Conservation (phyloP, 1,139 yeast genomes). For the Nakaseomyces delphensis region DNA sequence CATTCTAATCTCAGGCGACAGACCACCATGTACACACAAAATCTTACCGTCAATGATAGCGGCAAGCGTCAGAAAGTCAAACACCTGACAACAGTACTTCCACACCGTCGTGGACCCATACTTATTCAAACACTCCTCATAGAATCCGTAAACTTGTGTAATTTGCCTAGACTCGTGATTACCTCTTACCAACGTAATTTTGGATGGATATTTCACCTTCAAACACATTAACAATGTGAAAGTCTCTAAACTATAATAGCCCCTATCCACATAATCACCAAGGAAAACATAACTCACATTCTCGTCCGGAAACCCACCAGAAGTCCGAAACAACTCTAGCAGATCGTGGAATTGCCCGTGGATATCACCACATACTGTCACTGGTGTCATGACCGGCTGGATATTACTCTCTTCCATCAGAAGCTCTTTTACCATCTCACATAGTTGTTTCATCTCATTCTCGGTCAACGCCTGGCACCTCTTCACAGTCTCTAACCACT, state of each 20-base stretch:
- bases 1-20: conserved; percentile 96
- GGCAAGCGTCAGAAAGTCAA: conserved; percentile 84
- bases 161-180: conserved; percentile 93
- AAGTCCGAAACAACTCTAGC: conserved; percentile 79
- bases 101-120: conserved; percentile 96
- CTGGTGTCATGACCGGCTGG: conserved; percentile 94
- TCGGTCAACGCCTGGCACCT: conserved; percentile 86
- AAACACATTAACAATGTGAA: conserved; percentile 85
- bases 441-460: conserved; percentile 89
- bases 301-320: conserved; percentile 86
- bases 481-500: conserved; percentile 89
- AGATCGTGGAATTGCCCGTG: conserved; percentile 97
- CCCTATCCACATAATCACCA: conserved; percentile 97
- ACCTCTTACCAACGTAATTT: conserved; percentile 84
- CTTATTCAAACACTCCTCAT: conserved; percentile 84
- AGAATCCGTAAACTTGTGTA: conserved; percentile 90
- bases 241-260: conserved; percentile 87
- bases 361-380: conserved; percentile 98
- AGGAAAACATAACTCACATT: conserved; percentile 66
- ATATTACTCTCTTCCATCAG: conserved; percentile 91
- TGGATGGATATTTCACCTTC: conserved; percentile 77
- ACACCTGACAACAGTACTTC: conserved; percentile 95
- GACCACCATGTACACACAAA: conserved; percentile 91
- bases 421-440: conserved; percentile 86
- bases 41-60: conserved; percentile 93